These are phyloP conservation scores for Pseudonitzschia multiseries DNA, from an alignment of 108 stramenopile species.

Conservation along the genomic window DNA sequence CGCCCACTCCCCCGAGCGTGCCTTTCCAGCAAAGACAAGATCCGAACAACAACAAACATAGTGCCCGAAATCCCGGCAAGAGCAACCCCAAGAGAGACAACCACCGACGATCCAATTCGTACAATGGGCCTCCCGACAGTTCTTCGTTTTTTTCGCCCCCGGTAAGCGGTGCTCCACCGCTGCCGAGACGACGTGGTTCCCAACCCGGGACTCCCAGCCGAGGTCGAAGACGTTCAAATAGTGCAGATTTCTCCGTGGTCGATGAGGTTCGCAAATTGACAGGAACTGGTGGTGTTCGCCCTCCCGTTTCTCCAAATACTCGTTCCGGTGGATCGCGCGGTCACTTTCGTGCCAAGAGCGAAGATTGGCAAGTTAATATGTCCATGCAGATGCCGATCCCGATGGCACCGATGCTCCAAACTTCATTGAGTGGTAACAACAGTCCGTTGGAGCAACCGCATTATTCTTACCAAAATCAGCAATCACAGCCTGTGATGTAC, in stretches of 20 bases:
- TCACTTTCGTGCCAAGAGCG: conserved; percentile 11
- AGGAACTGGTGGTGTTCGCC: conserved; percentile 11
- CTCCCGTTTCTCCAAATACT: conserved; percentile 1
- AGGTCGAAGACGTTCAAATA: background rate
- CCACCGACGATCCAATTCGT: conserved; percentile 27
- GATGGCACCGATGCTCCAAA: conserved; percentile 1
- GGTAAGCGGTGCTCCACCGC: conserved; percentile 11
- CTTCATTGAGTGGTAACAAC: background rate
- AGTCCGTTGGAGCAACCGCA: background rate
- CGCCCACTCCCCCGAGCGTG: conserved; percentile 1
- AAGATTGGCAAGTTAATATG: conserved; percentile 1
- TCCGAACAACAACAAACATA: background rate
- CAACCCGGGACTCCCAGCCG: background rate
- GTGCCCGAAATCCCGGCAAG: background rate
- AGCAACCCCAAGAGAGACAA: conserved; percentile 1
- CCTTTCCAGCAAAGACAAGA: background rate
- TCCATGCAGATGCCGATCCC: background rate
- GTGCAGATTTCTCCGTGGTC: conserved; percentile 31
- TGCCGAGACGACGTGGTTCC: background rate
- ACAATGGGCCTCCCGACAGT: conserved; percentile 1
- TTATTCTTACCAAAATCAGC: conserved; percentile 11
- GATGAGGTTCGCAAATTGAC: conserved; percentile 31
- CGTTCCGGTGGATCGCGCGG: background rate
- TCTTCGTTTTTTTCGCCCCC: conserved; percentile 11
- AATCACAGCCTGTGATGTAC: conserved; percentile 1